Evolutionary conservation across 2,329 filamentous ascomycete species (phyloP), one percentile per base, ranked within the genome.

Genomic region (Diaporthe citrichinensis): DNA sequence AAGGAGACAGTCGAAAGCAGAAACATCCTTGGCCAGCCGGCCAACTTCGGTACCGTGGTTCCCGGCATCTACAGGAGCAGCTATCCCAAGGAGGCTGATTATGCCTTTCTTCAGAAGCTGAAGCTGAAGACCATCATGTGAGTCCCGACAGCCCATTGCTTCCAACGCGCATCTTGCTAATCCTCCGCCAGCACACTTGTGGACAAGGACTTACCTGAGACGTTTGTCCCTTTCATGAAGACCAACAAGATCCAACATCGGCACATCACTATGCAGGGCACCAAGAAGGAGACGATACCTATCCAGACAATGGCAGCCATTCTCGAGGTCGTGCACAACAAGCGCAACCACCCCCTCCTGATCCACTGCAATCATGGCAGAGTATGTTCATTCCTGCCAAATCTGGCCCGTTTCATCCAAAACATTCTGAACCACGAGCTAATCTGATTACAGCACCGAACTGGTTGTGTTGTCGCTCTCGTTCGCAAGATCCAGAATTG

Each of bases 361-460:
- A 90, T 98, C 62, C 96, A 98, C 84, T 98, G 96, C 88, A 98
- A 98, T 82, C 96, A 98, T 79, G 96, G 96, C 82, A 97, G 93
- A 85, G 91, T 92, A 84, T 78, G 85, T 80, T 73, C 23, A 28
- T n/a, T 34, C 23, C 59, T 31, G 12, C 25, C 15, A 23, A 20
- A 17, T 59, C 44, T 44, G 5, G 28, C 25, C 4, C 68, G 46
- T 41, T 39, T 49, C 2, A 12, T 12, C 17, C 41, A 49, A 34
- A 65, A 0, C 6, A 23, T 49, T 49, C 4, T 12, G 10, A 46
- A 55, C 17, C 41, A 44, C 28, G 10, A 49, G 46, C 76, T 79
- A 41, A 80, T 68, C 20, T 51, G 3, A 12, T 4, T 67, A 39
- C 77, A 94, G 89, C 96, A 98, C 82, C 93, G 96, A 75, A 98